Conservation (phyloP, 805 yeast species). For the Cyberlindnera maritima region DNA sequence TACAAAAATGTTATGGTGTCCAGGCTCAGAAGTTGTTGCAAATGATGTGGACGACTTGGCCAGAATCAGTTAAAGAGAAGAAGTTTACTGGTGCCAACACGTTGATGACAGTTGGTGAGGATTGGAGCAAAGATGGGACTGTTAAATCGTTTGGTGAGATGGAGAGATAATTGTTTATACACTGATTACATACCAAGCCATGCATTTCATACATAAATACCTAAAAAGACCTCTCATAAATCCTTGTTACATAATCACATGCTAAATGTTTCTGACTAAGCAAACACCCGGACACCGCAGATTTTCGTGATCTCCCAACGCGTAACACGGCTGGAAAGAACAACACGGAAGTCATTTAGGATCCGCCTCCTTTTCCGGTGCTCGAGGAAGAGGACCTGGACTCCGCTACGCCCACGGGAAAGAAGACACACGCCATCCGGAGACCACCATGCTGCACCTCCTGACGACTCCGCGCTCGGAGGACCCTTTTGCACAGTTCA, state of each 20-base stretch:
- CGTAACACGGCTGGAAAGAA: too few species aligned
- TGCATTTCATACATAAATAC: too few species aligned
- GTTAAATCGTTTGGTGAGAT: constrained; percentile 39
- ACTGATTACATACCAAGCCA: too few species aligned
- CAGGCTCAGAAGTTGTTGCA: constrained; percentile 67
- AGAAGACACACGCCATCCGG: neutral
- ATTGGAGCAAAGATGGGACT: constrained; percentile 52
- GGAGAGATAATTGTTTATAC: constrained; percentile 31
- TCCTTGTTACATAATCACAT: too few species aligned
- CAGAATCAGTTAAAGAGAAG: constrained; percentile 45
- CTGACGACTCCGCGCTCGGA: constrained; percentile 15
- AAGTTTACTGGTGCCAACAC: constrained; percentile 78
- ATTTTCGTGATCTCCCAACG: too few species aligned
- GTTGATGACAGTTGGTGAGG: constrained; percentile 74
- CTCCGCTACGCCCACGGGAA: too few species aligned
- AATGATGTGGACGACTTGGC: constrained; percentile 49
- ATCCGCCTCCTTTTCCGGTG: too few species aligned
- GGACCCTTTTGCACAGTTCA: constrained; percentile 27
- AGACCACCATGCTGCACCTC: neutral
- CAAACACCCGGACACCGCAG: too few species aligned
- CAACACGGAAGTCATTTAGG: too few species aligned
- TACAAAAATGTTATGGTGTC: constrained; percentile 54
- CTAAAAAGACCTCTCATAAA: too few species aligned
- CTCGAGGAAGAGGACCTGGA: too few species aligned
- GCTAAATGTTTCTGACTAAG: too few species aligned